These are phyloP conservation scores for Didymella glomerata DNA, from an alignment of 2,329 filamentous ascomycete genomes.

Conservation along the genomic window DNA sequence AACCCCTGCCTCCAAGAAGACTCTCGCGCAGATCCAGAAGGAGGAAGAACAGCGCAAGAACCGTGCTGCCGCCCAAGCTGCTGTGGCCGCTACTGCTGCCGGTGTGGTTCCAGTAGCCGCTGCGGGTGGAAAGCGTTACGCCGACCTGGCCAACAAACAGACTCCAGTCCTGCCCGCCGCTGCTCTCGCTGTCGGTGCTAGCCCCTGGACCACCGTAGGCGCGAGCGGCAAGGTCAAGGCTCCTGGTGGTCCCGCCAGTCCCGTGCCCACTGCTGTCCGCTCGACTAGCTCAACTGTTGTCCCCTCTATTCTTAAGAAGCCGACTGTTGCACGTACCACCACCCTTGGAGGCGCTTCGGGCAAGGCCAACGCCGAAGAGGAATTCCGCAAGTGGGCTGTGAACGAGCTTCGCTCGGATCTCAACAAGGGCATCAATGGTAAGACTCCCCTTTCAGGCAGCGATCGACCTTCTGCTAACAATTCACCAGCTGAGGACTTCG, in stretches of 20 bases:
- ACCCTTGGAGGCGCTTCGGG: conserved; percentile 55
- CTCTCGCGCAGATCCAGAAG: conserved; percentile 92
- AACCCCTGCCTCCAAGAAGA: conserved; percentile 73
- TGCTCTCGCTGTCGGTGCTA: conserved; percentile 53
- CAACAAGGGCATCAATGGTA: conserved; percentile 72
- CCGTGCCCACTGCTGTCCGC: conserved; percentile 57
- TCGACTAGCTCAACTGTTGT: conserved; percentile 58
- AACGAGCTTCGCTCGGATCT: conserved; percentile 79
- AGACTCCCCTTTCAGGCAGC: conserved; percentile 34
- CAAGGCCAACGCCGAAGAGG: conserved; percentile 76
- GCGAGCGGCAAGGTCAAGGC: conserved; percentile 90
- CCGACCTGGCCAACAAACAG: conserved; percentile 87
- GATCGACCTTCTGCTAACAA: conserved; percentile 25
- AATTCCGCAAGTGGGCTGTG: conserved; percentile 93
- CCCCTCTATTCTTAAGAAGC: conserved; percentile 60
- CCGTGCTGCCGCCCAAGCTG: conserved; percentile 66
- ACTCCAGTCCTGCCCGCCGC: conserved; percentile 56
- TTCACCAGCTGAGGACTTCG: conserved; percentile 76
- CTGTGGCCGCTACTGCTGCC: conserved; percentile 56
- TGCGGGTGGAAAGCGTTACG: conserved; percentile 81
- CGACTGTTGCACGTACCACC: conserved; percentile 60
- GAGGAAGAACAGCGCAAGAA: conserved; percentile 93
- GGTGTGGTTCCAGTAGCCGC: conserved; percentile 55
- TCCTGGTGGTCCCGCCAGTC: conserved; percentile 67
- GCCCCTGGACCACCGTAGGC: conserved; percentile 94